Conservation (phyloP, 2,329 filamentous ascomycete species). For the Geoglossum cookeanum region DNA sequence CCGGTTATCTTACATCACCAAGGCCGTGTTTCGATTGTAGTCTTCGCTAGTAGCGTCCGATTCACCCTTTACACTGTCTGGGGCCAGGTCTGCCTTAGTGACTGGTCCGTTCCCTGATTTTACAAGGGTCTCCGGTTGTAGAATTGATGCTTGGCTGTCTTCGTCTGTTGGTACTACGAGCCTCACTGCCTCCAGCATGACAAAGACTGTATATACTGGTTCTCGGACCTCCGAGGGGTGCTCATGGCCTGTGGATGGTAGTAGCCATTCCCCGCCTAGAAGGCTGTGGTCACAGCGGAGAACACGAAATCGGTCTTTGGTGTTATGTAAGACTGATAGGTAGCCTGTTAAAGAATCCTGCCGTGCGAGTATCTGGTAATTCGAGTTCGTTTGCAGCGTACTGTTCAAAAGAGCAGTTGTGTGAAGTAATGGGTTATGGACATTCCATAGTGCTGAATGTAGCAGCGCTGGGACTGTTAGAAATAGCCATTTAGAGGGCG, state of each 20-base stretch:
- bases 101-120: not conserved
- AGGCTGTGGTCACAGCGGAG: slow-evolving; percentile 90
- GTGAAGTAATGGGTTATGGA: slow-evolving; percentile 45
- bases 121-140: not conserved
- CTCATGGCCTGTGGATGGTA: slow-evolving; percentile 23
- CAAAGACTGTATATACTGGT: slow-evolving; percentile 90
- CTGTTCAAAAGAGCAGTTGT: slow-evolving; percentile 45
- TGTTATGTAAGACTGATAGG: slow-evolving; percentile 69
- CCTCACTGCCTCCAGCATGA: slow-evolving; percentile 81
- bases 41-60: slow-evolving; percentile 7
- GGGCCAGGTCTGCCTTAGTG: slow-evolving; percentile 5
- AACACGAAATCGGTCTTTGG: slow-evolving; percentile 50
- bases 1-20: slow-evolving; percentile 52
- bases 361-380: slow-evolving; percentile 62
- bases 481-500: slow-evolving; percentile 49
- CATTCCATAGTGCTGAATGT: slow-evolving; percentile 53
- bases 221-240: slow-evolving; percentile 42
- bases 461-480: slow-evolving; percentile 53
- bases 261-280: slow-evolving; percentile 77
- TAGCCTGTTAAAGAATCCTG: slow-evolving; percentile 82
- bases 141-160: slow-evolving; percentile 4
- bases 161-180: slow-evolving; percentile 39
- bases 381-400: slow-evolving; percentile 38
- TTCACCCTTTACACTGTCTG: slow-evolving; percentile 27
- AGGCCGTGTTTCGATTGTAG: slow-evolving; percentile 41